A percentile compares a stretch with the other conserved stretches of the same genome.
Conservation (phyloP, 2,329 filamentous ascomycete species). For the Monosporascus sp. region DNA sequence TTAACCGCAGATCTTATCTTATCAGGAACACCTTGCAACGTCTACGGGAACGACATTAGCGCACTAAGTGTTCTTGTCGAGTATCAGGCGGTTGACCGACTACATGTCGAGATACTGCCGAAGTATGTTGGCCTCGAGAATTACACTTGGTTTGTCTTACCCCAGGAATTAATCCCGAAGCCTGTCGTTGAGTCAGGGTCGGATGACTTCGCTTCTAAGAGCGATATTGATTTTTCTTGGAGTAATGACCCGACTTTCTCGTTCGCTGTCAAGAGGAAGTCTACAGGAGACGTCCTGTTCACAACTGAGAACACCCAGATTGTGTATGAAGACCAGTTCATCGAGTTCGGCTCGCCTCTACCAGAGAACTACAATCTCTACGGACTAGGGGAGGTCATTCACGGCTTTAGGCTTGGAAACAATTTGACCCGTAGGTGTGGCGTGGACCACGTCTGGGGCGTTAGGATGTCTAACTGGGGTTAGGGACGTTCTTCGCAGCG, state of each 20-base stretch:
- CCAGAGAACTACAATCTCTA: slow-evolving; percentile 72
- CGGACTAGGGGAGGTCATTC: slow-evolving; percentile 69
- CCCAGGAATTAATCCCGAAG: slow-evolving; percentile 56
- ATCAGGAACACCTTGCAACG: slow-evolving; percentile 67
- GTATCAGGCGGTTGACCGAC: slow-evolving; percentile 58
- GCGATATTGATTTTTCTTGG: slow-evolving; percentile 52
- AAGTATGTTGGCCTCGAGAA: slow-evolving; percentile 57
- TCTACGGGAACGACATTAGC: slow-evolving; percentile 71
- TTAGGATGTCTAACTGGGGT: too few relatives aligned
- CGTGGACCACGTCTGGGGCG: too few relatives aligned
- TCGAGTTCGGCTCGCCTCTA: slow-evolving; percentile 63
- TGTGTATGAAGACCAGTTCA: slow-evolving; percentile 73
- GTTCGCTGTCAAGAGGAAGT: slow-evolving; percentile 57
- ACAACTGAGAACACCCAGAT: slow-evolving; percentile 58
- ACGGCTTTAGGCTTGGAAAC: slow-evolving; percentile 64
- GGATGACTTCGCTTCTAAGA: slow-evolving; percentile 40
- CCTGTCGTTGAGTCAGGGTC: slow-evolving; percentile 39
- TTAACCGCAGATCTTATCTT: slow-evolving; percentile 67
- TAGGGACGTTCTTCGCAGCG: slow-evolving; percentile 52
- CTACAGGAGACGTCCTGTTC: slow-evolving; percentile 62
- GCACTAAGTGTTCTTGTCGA: slow-evolving; percentile 62
- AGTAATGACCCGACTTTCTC: slow-evolving; percentile 56
- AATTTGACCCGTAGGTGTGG: slow-evolving; percentile 56
- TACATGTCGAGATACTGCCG: slow-evolving; percentile 68
- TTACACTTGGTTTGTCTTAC: slow-evolving; percentile 61